Conservation (phyloP, 2,329 filamentous ascomycete species). For the Phaeophleospora eucalypticola region DNA sequence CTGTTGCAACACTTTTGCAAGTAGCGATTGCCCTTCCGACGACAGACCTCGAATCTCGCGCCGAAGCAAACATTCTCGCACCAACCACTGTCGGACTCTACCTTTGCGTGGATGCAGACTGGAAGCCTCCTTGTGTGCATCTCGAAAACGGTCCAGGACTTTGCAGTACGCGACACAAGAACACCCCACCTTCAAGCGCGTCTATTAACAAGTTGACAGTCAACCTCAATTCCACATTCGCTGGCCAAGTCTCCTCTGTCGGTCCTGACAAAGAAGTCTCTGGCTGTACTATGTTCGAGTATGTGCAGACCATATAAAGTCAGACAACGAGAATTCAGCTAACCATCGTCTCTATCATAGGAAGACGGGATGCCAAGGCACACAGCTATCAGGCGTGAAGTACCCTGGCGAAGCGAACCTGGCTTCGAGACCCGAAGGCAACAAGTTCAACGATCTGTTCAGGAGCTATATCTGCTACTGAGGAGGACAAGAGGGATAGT, state of each 20-base stretch:
- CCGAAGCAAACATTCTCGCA: slow-evolving; percentile 14
- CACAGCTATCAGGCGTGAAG: slow-evolving; percentile 5
- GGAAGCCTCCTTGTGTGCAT: slow-evolving; percentile 15
- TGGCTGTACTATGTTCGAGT: slow-evolving; percentile 19
- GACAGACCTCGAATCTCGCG: slow-evolving; percentile 5
- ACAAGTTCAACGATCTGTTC: slow-evolving; percentile 15
- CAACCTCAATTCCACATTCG: slow-evolving; percentile 12
- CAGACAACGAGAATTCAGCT: neutral
- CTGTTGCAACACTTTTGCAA: too few species aligned
- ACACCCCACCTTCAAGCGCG: neutral
- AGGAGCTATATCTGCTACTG: slow-evolving; percentile 19
- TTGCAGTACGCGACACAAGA: slow-evolving; percentile 15
- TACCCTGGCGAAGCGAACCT: slow-evolving; percentile 14
- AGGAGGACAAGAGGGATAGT: too few species aligned
- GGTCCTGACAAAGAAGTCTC: slow-evolving; percentile 14
- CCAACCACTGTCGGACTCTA: slow-evolving; percentile 18
- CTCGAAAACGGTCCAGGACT: slow-evolving; percentile 15
- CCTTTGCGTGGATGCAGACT: slow-evolving; percentile 18
- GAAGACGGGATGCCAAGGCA: slow-evolving; percentile 12
- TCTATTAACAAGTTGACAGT: slow-evolving; percentile 5
- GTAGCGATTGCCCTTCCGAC: neutral
- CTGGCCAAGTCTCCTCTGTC: slow-evolving; percentile 14
- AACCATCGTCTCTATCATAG: slow-evolving; percentile 5
- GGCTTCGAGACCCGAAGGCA: slow-evolving; percentile 5
- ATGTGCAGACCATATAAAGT: slow-evolving; percentile 2